phyloP scores from a whole-genome alignment of 2,329 filamentous ascomycete genomes.

The Corinectria fuckeliana region DNA sequence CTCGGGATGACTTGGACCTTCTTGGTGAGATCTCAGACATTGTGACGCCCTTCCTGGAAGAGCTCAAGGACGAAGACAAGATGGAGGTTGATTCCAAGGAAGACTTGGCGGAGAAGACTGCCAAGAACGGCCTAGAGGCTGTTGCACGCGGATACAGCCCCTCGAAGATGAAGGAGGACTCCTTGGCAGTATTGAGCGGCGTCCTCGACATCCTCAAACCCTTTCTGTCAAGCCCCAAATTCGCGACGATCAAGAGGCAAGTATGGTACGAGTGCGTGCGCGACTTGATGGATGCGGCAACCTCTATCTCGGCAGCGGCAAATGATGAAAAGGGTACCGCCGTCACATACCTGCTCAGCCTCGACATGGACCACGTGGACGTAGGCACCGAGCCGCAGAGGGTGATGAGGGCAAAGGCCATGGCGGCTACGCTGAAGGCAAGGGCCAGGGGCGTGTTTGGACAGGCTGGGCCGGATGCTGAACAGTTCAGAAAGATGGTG shows the following conservation, averaged over 20 bases:
- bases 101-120: slow-evolving; percentile 51
- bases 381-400: slow-evolving; percentile 60
- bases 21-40: slow-evolving; percentile 71
- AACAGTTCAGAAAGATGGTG: slow-evolving; percentile 43
- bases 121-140: slow-evolving; percentile 58
- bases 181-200: slow-evolving; percentile 47
- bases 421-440: slow-evolving; percentile 50
- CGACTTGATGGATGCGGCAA: slow-evolving; percentile 55
- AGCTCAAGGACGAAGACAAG: slow-evolving; percentile 61
- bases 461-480: slow-evolving; percentile 30
- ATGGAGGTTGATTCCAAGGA: slow-evolving; percentile 73
- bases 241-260: slow-evolving; percentile 53
- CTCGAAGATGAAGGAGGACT: slow-evolving; percentile 44
- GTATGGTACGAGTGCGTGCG: slow-evolving; percentile 59
- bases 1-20: slow-evolving; percentile 72
- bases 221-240: slow-evolving; percentile 48
- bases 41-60: slow-evolving; percentile 67
- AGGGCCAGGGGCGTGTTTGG: slow-evolving; percentile 53
- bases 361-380: slow-evolving; percentile 55
- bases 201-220: slow-evolving; percentile 50
- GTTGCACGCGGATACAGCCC: slow-evolving; percentile 58
- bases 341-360: slow-evolving; percentile 51
- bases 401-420: slow-evolving; percentile 53
- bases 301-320: slow-evolving; percentile 24
- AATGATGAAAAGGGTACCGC: slow-evolving; percentile 33